Evolutionary conservation across 2,329 filamentous ascomycete genomes (phyloP), one percentile per base, ranked within the genome.

Genomic region (Epicoccum nigrum): DNA sequence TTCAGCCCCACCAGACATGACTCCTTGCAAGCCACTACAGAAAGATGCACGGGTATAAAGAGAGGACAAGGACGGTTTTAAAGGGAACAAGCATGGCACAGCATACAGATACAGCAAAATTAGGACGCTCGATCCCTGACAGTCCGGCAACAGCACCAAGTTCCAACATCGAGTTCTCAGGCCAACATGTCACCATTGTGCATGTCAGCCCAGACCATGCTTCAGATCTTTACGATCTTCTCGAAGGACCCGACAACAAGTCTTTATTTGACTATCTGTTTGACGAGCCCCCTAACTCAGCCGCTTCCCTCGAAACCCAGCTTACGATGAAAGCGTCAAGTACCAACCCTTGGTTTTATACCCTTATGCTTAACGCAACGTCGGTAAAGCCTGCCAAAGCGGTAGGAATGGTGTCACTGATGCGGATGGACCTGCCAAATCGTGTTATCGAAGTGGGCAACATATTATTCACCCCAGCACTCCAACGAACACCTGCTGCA

Each of bases 361-460:
- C 55, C 16, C 55, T 60, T 13, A 12, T 54, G 12, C 35, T 37
- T 1, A 41, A 56, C 12, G 21, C 9, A 6, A 12, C 15, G 0
- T 4, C 34, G 6, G 45, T 25, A 2, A 17, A 23, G 13, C 11
- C n/a, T 7, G 25, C 40, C 8, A 42, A 40, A 34, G 34, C 57
- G 13, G 49, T 58, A 7, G 57, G 57, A 2, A 49, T 51, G 23
- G 46, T 37, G 28, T 54, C 45, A 79, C 83, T 41, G 72, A 77
- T 4, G 74, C 79, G 55, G 7, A 58, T 60, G 57, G 55, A 60
- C 15, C 37, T 51, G 0, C 56, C 62, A 0, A 74, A 86, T 46
- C 74, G 79, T 2, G 73, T 75, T 17, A 70, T 86, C 1, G 86
- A 88, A 58, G 77, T 87, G 19, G 86, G 85, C 2, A 72, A 74